A percentile compares a stretch with the other conserved stretches of the same genome.
These are phyloP conservation scores for Fraxinus greggii DNA, from an alignment of 305 asterid genomes.

Conservation along the genomic window DNA sequence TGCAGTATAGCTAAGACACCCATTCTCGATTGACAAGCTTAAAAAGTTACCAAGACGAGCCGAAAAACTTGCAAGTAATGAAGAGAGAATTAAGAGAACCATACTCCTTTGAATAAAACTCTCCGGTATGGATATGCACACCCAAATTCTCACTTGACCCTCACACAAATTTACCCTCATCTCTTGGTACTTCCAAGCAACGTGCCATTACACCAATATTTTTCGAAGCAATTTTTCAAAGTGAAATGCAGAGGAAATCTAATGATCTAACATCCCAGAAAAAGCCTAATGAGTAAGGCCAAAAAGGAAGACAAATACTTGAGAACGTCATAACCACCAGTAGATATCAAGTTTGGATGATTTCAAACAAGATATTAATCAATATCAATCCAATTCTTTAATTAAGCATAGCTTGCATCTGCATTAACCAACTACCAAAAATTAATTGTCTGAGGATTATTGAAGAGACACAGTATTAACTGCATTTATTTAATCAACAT, in stretches of 20 bases:
- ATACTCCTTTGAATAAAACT: not conserved
- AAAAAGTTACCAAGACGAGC: not conserved
- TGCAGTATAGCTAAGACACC: not conserved
- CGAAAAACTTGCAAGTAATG: not conserved
- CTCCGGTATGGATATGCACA: not conserved
- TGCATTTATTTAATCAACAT: constrained; percentile 9
- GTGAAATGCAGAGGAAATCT: not conserved
- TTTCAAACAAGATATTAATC: not conserved
- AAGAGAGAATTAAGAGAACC: not conserved
- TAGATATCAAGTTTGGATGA: not conserved
- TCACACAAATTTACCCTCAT: not conserved
- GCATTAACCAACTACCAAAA: constrained; percentile 27
- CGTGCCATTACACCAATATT: not conserved
- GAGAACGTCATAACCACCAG: not conserved
- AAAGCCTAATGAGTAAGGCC: not conserved
- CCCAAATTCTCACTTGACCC: not conserved
- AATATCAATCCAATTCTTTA: constrained; percentile 15
- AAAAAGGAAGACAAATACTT: not conserved
- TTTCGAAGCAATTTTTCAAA: not conserved
- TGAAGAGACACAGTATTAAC: constrained; percentile 24
- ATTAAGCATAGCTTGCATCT: constrained; percentile 18
- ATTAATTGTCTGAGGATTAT: constrained; percentile 9
- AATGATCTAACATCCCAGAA: not conserved
- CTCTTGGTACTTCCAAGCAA: not conserved
- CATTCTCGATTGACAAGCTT: not conserved